These are phyloP conservation scores for Pisolithus thermaeus DNA, from an alignment of 1,284 basidiomycete species.

Conservation along the genomic window DNA sequence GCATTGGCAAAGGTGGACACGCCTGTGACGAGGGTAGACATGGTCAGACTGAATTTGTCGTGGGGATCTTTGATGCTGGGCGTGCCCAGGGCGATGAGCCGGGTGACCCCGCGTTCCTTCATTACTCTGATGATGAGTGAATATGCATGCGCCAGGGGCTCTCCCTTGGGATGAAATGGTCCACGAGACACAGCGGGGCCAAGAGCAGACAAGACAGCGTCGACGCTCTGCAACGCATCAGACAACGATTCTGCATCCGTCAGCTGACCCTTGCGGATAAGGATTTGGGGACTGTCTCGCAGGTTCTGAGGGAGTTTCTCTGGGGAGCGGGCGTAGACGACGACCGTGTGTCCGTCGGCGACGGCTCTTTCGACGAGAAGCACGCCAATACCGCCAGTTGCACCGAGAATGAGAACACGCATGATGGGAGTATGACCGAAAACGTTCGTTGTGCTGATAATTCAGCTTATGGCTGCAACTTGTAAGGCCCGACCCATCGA, in stretches of 20 bases:
- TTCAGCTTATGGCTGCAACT: too few relatives aligned
- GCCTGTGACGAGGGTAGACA: conserved; percentile 37
- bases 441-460: too few relatives aligned
- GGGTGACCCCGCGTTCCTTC: conserved; percentile 32
- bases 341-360: conserved; percentile 38
- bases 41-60: conserved; percentile 50
- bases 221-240: conserved; percentile 48
- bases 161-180: conserved; percentile 37
- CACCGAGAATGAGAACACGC: conserved; percentile 46
- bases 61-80: conserved; percentile 54
- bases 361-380: conserved; percentile 50
- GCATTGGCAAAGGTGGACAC: conserved; percentile 33
- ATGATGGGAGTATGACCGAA: conserved; percentile 14
- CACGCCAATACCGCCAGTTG: conserved; percentile 54
- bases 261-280: conserved; percentile 49
- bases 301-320: conserved; percentile 53
- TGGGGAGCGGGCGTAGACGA: conserved; percentile 58
- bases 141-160: conserved; percentile 59
- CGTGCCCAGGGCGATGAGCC: conserved; percentile 62
- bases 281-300: conserved; percentile 37
- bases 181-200: conserved; percentile 42
- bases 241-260: conserved; percentile 43
- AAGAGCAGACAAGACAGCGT: conserved; percentile 60
- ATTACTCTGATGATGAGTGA: conserved; percentile 40
- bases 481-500: too few relatives aligned